Conservation (phyloP, 2,329 filamentous ascomycete species). For the Curvularia sp. region DNA sequence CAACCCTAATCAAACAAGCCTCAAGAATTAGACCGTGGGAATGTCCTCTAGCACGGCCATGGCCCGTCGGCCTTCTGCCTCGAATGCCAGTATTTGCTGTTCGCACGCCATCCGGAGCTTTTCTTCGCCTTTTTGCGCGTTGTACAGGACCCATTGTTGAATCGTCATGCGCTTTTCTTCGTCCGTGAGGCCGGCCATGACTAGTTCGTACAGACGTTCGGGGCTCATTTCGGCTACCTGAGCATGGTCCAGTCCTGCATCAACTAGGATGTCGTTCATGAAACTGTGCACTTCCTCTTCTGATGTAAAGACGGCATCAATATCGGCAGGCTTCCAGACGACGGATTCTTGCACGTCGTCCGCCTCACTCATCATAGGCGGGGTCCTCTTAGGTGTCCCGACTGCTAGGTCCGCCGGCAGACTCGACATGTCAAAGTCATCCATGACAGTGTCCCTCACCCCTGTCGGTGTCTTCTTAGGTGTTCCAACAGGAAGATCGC, state of each 20-base stretch:
- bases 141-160: slow-evolving; percentile 87
- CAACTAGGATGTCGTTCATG: slow-evolving; percentile 40
- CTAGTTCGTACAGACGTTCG: slow-evolving; percentile 56
- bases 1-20: slow-evolving; percentile 9
- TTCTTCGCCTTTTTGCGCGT: slow-evolving; percentile 80
- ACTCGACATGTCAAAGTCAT: slow-evolving; percentile 28
- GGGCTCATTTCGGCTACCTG: slow-evolving; percentile 24
- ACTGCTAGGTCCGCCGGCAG: slow-evolving; percentile 25
- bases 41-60: slow-evolving; percentile 74
- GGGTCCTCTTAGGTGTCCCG: slow-evolving; percentile 50
- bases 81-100: slow-evolving; percentile 80
- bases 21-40: slow-evolving; percentile 23
- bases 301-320: slow-evolving; percentile 71
- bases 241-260: slow-evolving; percentile 44
- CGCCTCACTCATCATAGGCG: slow-evolving; percentile 26
- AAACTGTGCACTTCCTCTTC: slow-evolving; percentile 30
- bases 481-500: slow-evolving; percentile 30
- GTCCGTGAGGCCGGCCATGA: slow-evolving; percentile 69
- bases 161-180: slow-evolving; percentile 90
- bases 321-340: slow-evolving; percentile 76
- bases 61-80: slow-evolving; percentile 80
- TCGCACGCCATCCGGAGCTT: slow-evolving; percentile 83
- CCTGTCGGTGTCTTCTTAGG: slow-evolving; percentile 32
- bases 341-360: slow-evolving; percentile 16
- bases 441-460: slow-evolving; percentile 12